Evolutionary conservation across 2,329 filamentous ascomycete genomes (phyloP).

Genomic region (Venturia carpophila): DNA sequence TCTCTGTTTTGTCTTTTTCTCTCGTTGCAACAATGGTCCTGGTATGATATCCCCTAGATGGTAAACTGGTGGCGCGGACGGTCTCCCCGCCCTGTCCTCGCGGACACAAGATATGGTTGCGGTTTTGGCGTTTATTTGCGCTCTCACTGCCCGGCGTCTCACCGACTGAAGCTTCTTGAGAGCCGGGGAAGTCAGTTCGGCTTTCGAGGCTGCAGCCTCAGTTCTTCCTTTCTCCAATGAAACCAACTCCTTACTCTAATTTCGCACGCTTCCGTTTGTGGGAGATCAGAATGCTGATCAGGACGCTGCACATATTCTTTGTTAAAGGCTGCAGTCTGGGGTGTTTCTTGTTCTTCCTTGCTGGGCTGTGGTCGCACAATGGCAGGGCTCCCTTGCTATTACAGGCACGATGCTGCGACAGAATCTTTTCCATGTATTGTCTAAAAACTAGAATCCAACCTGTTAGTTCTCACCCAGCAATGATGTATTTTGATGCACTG

Average conservation of each 20-base stretch:
- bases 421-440: not conserved
- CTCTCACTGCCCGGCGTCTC: conserved; percentile 7
- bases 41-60: conserved; percentile 15
- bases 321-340: not conserved
- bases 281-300: not conserved
- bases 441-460: not conserved
- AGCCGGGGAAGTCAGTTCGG: not conserved
- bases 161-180: conserved; percentile 8
- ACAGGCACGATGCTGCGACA: not conserved
- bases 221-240: not conserved
- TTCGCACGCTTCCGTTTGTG: not conserved
- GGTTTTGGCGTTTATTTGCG: conserved; percentile 6
- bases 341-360: not conserved
- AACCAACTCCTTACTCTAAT: conserved; percentile 7
- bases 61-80: conserved; percentile 9
- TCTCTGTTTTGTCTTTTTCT: not conserved
- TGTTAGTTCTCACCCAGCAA: not conserved
- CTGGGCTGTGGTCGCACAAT: not conserved
- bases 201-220: conserved; percentile 5
- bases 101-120: conserved; percentile 6
- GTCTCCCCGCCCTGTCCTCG: conserved; percentile 13
- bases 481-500: not conserved
- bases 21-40: not conserved
- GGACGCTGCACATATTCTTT: not conserved
- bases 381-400: too few species aligned